Conservation (phyloP, 2,329 filamentous ascomycete genomes). For the Epichloe sp. region DNA sequence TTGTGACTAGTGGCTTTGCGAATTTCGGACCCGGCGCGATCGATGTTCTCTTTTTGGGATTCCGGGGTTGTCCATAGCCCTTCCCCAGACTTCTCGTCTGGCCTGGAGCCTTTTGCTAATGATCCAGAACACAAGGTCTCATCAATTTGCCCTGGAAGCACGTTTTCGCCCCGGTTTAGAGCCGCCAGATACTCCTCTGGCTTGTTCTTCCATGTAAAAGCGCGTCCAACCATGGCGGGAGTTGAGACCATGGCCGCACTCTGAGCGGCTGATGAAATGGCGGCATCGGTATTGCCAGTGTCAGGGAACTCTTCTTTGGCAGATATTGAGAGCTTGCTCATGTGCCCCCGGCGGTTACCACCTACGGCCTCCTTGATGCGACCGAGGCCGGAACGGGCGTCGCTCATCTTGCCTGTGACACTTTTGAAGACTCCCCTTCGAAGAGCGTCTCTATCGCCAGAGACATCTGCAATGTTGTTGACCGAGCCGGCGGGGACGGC, state of each 20-base stretch:
- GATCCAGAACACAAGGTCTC: constrained; percentile 14
- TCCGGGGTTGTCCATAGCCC: constrained; percentile 13
- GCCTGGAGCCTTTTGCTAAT: constrained; percentile 14
- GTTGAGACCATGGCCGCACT: constrained; percentile 19
- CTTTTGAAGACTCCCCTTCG: constrained; percentile 63
- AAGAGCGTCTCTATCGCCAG: constrained; percentile 41
- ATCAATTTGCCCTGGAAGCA: constrained; percentile 12
- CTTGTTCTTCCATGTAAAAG: constrained; percentile 52
- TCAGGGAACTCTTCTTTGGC: constrained; percentile 39
- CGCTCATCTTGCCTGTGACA: constrained; percentile 64
- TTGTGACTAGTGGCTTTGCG: constrained; percentile 28
- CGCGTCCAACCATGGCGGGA: constrained; percentile 30
- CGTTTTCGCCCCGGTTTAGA: constrained; percentile 25
- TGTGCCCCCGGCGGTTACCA: constrained; percentile 38
- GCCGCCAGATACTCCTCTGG: constrained; percentile 43
- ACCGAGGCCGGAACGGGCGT: constrained; percentile 70
- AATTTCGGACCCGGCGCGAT: constrained; percentile 25
- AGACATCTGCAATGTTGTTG: constrained; percentile 32
- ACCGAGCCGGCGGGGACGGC: constrained; percentile 31
- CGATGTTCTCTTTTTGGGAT: constrained; percentile 13
- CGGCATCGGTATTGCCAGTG: constrained; percentile 8
- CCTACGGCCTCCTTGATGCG: constrained; percentile 80
- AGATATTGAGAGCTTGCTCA: constrained; percentile 34
- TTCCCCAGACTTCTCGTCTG: constrained; percentile 10
- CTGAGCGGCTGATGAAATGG: constrained; percentile 8